phyloP scores from a whole-genome alignment of 106 monocot genomes.

The Dendrobium nobile region DNA sequence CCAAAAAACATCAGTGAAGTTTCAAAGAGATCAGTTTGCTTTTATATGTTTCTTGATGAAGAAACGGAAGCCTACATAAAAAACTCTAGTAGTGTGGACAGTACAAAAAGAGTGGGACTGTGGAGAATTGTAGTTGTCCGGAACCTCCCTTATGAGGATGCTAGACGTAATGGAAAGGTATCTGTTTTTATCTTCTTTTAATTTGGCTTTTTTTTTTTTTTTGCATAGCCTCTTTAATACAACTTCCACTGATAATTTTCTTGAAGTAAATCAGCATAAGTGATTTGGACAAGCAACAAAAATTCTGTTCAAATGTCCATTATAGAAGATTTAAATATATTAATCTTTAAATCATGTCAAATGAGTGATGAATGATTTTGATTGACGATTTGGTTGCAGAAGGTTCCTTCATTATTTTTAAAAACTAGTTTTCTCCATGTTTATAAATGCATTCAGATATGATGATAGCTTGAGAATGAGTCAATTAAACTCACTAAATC shows the following conservation, averaged over 20 bases:
- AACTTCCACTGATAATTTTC: background rate
- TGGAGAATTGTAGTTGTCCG: constrained; percentile 85
- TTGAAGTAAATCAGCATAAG: background rate
- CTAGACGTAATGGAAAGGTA: constrained; percentile 96
- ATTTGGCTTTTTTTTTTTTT: background rate
- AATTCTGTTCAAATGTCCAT: background rate
- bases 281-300: background rate
- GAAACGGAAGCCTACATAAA: constrained; percentile 72
- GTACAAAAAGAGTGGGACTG: constrained; percentile 45
- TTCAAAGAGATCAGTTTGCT: constrained; percentile 57
- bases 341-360: background rate
- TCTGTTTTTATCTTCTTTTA: background rate
- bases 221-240: background rate
- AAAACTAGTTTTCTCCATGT: no score
- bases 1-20: constrained; percentile 72
- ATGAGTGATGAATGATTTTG: background rate
- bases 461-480: no score
- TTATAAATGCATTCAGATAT: no score
- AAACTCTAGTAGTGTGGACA: constrained; percentile 53
- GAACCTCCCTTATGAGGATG: constrained; percentile 82
- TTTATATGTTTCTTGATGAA: constrained; percentile 95
- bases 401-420: no score
- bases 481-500: no score
- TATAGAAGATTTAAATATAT: background rate
- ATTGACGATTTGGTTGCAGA: background rate